Evolutionary conservation across 1,139 yeast species (phyloP), one percentile per base, ranked within the genome.

Genomic region (Lodderomyces margitis): DNA sequence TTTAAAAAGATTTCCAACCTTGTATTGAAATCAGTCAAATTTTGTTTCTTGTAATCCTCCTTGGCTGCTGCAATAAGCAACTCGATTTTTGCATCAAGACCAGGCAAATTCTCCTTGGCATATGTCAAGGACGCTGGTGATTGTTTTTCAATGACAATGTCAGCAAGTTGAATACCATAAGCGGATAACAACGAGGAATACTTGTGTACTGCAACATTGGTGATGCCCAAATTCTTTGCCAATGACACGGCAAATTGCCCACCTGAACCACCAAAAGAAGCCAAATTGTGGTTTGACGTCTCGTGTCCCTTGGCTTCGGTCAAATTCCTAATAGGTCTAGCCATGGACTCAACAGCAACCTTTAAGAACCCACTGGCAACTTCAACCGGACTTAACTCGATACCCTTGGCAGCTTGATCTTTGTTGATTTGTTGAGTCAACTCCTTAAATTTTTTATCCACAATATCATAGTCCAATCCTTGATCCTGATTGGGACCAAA

Each of bases 1-100:
- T 89, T 89, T 49, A 88, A 66, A 51, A 76, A 86, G 24, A 76
- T 75, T 53, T 88, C 95, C 41, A 75, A 67, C 39, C 54, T 48
- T 10, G 70, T 60, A 3, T 46, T 40, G 39, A 59, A 58, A 2
- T 44, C 52, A 5, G 56, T 47, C 46, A 68, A 58, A 10, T 57
- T 55, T 46, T 69, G 75, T 3, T 55, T 61, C 14, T 55, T 37
- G 46, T 59, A 67, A 37, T 68, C 75, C n/a, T 51, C 40, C 23
- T 55, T 47, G 1, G 73, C 75, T 8, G 48, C 49, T 4, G 52
- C 51, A 6, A 53, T 52, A 43, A 70, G 57, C 6, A 40, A 46
- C 2, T 57, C 51, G 24, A 64, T 52, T 38, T 60, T 68, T 0
- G 38, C 42, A 34, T 67, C 63, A 36, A 70, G 57, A 4, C 43